Percentiles rank a stretch among this genome's conserved stretches.
Evolutionary conservation across 106 monocot genomes (phyloP).

Genomic region (Dendrobium huoshanense): DNA sequence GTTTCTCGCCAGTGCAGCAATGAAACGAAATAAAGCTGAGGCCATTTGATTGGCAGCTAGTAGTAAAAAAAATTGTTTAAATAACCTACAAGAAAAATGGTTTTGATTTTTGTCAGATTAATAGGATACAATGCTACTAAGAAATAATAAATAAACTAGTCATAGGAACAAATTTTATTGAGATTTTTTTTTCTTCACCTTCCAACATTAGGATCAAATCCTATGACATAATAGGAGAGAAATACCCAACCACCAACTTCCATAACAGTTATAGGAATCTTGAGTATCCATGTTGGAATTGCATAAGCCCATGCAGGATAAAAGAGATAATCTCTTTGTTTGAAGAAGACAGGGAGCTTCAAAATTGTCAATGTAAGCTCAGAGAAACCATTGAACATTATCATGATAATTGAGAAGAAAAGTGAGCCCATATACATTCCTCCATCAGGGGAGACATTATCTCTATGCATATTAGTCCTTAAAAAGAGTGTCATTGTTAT

Average conservation of each 20-base stretch:
- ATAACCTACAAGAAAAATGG: conserved; percentile 18
- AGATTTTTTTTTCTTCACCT: conserved; percentile 16
- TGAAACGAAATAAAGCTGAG: conserved; percentile 34
- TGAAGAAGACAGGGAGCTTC: conserved; percentile 56
- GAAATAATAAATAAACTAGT: not conserved
- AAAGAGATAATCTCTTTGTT: conserved; percentile 50
- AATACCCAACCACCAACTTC: conserved; percentile 42
- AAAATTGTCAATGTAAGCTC: conserved; percentile 41
- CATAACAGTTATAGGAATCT: conserved; percentile 40
- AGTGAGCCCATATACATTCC: conserved; percentile 38
- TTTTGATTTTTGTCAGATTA: not conserved
- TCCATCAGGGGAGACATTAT: conserved; percentile 23
- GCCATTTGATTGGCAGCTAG: conserved; percentile 27
- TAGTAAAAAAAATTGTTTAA: conserved; percentile 35
- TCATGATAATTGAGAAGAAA: conserved; percentile 20
- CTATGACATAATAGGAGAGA: conserved; percentile 48
- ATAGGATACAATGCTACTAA: not conserved
- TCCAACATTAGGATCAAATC: conserved; percentile 39
- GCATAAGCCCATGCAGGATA: conserved; percentile 60
- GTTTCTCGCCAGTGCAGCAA: conserved; percentile 27
- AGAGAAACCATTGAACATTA: conserved; percentile 46
- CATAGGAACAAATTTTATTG: not conserved
- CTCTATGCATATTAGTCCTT: conserved; percentile 28
- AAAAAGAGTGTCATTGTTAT: conserved; percentile 44
- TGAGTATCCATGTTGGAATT: conserved; percentile 42